Evolutionary conservation across 2,329 filamentous ascomycete genomes (phyloP), one percentile per base, ranked within the genome.

Genomic region (Chaetothyriales sp.): DNA sequence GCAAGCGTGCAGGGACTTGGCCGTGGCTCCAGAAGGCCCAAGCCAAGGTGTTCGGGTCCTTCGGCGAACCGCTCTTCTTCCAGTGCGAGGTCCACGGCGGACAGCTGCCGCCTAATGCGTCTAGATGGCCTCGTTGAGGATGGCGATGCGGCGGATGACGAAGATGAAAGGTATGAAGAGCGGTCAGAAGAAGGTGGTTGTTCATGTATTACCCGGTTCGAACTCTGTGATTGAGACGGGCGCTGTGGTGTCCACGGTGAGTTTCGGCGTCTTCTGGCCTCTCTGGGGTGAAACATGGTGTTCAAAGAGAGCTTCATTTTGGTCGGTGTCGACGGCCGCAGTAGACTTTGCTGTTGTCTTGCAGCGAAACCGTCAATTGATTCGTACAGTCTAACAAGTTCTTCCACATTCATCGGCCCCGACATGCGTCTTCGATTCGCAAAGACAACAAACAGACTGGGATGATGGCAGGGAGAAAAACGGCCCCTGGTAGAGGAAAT

Each of bases 11-110:
- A 40, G 2, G 33, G 8, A 15, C 33, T 40, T 2, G 71, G 71
- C 18, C 71, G 59, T 1, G 71, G 71, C 59, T 73, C 71, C 62
- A 73, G 64, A 18, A 73, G 60, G 19, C 64, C 66, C 43, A 73
- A 52, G 0, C 70, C 70, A 47, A 67, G 60, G 9, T 68, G 58
- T 48, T 73, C 66, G 33, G 60, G 64, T 18, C 64, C 62, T 46
- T 67, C 68, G 2, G 70, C 67, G 18, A 61, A 66, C 1, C 64
- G 67, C 59, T 73, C 70, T 48, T 69, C 69, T 44, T 66, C 68
- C 37, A 73, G 60, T 2, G 66, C 68, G 48, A 72, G 58, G 53
- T 73, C 71, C 13, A 71, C 66, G 8, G 67, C 64, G 4, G 70
- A 73, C 2, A 69, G 69, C 15, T 69, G 65, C 22, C 67, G 67